Conservation (phyloP, 352 stramenopile species). For the Saprolegnia parasitica region DNA sequence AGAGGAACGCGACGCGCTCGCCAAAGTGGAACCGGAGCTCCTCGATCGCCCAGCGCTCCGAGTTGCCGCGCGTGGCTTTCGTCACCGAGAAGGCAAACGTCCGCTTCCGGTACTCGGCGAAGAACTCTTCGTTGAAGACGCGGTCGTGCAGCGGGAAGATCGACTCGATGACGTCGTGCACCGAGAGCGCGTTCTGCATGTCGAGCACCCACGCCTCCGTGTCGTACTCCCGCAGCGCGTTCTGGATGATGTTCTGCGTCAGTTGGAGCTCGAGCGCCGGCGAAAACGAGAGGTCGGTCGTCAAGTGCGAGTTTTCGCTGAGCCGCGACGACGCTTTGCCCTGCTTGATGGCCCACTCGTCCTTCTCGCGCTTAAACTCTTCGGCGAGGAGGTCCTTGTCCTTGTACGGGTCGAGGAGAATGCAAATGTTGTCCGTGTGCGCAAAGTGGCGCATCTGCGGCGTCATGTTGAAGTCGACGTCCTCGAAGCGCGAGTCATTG, state of each 20-base stretch:
- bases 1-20: constrained; percentile 83
- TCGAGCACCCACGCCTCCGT: constrained; percentile 85
- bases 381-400: constrained; percentile 73
- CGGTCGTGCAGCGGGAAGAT: constrained; percentile 83
- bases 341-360: constrained; percentile 78
- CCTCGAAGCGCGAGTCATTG: constrained; percentile 52
- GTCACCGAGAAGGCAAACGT: constrained; percentile 69
- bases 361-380: constrained; percentile 85
- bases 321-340: constrained; percentile 57
- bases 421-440: constrained; percentile 58
- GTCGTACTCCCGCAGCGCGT: constrained; percentile 81
- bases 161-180: constrained; percentile 68
- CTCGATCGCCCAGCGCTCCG: constrained; percentile 79
- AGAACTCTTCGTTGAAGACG: constrained; percentile 83
- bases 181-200: constrained; percentile 75
- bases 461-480: constrained; percentile 40
- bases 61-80: constrained; percentile 69
- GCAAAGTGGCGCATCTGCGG: constrained; percentile 36
- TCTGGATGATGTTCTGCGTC: constrained; percentile 87
- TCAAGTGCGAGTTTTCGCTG: constrained; percentile 72
- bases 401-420: constrained; percentile 80
- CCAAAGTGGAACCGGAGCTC: constrained; percentile 83
- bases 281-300: constrained; percentile 81
- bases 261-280: constrained; percentile 78
- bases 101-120: constrained; percentile 77